Evolutionary conservation across 163 green algal species (phyloP).

Genomic region (Volvox carteri): DNA sequence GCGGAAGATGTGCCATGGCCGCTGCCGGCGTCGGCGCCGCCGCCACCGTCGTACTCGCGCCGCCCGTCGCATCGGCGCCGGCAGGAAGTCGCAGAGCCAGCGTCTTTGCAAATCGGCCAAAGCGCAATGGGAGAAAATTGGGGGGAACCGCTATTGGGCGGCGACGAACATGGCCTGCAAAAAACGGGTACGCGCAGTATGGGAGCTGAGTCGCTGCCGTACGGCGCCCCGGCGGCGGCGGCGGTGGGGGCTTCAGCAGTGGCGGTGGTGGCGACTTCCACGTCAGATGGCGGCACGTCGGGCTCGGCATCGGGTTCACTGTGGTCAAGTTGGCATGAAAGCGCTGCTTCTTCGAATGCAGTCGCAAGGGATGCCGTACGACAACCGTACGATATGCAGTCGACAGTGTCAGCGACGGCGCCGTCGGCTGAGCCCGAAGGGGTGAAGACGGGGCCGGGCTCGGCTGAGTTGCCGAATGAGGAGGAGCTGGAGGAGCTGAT

Average conservation of each 20-base stretch:
- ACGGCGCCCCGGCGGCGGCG: neutral
- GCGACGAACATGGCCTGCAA: too few relatives aligned
- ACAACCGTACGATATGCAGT: neutral
- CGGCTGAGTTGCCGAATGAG: neutral
- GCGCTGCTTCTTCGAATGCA: neutral
- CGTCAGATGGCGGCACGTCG: neutral
- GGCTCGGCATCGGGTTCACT: neutral
- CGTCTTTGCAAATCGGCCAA: too few relatives aligned
- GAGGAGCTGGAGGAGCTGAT: constrained; percentile 51
- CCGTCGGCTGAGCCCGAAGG: neutral
- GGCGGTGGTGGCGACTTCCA: neutral
- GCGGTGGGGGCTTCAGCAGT: neutral
- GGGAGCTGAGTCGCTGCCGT: too few relatives aligned
- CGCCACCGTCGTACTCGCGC: neutral
- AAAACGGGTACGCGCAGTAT: too few relatives aligned
- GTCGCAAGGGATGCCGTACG: neutral
- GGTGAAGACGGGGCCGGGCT: neutral
- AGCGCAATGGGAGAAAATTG: too few relatives aligned
- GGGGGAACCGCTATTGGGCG: too few relatives aligned
- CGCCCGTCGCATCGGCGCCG: too few relatives aligned
- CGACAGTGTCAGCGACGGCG: neutral
- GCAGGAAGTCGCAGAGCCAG: too few relatives aligned
- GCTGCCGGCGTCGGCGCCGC: neutral
- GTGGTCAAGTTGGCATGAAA: neutral
- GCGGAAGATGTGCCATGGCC: neutral